Evolutionary conservation across 352 stramenopile genomes (phyloP), one percentile per base, ranked within the genome.

Genomic region (Phytophthora megakarya): DNA sequence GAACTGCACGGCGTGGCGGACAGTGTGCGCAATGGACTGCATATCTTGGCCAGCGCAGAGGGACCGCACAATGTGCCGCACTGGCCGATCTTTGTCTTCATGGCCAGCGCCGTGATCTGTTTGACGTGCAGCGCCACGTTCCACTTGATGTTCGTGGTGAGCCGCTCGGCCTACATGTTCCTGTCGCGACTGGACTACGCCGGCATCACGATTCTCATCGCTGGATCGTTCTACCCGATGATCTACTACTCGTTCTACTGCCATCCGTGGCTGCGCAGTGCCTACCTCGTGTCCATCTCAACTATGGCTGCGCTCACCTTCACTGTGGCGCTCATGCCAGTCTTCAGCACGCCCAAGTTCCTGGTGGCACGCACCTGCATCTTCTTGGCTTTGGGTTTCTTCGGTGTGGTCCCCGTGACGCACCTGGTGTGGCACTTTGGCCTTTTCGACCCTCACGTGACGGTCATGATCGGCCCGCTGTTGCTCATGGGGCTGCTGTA

Each of bases 211-310:
- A 85, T 93, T 68, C 79, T 96, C 50, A 93, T 96, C 47, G 85
- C 84, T 15, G 88, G 85, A 18, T 93, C 85, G 10, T 95, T 92
- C 73, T 92, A 92, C 57, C 88, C 88, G 11, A 75, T 93, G 60
- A 90, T 95, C 64, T 96, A 93, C 81, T 94, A 95, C 76, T 89
- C 84, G 70, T 95, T 96, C 67, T 94, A 94, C 75, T 96, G 88
- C 72, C 70, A 90, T 48, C 81, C 80, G 63, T 84, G 73, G 67
- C 56, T 86, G 23, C 72, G 78, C 21, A 82, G 63, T n/a, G 54
- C 78, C 18, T 94, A 93, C 55, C 73, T 94, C 26, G 75, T 71
- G 49, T 73, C 76, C 32, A 90, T 93, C 61, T 86, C 80, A 26
- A 70, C 74, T 22, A 78, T 94, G 75, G 82, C 83, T 16, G 77